A percentile compares a stretch with the other conserved stretches of the same genome.
phyloP scores from a whole-genome alignment of 2,329 filamentous ascomycete species.

The Zymoseptoria brevis region DNA sequence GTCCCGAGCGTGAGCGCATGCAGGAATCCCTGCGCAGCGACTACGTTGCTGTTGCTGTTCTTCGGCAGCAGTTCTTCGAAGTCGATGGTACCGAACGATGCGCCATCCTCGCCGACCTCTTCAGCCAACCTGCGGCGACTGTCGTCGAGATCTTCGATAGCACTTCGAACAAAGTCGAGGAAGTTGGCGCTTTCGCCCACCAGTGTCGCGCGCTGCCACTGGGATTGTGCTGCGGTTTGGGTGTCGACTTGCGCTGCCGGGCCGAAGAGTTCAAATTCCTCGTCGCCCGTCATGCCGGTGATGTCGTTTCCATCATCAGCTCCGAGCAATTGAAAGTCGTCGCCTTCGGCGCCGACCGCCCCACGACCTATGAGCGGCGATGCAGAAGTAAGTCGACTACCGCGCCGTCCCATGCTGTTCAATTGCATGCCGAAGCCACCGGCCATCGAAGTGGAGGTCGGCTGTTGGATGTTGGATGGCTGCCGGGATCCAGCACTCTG shows the following conservation, averaged over 20 bases:
- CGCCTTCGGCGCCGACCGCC: constrained; percentile 1
- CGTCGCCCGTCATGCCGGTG: constrained; percentile 19
- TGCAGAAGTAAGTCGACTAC: constrained; percentile 49
- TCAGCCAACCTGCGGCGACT: constrained; percentile 15
- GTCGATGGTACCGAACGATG: constrained; percentile 38
- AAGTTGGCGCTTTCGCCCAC: constrained; percentile 57
- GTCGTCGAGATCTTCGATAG: constrained; percentile 30
- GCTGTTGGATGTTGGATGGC: constrained; percentile 31
- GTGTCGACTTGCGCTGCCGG: constrained; percentile 41
- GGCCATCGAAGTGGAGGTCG: constrained; percentile 25
- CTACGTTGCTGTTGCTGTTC: constrained; percentile 44
- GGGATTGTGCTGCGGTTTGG: constrained; percentile 40
- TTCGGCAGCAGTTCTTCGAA: constrained; percentile 66
- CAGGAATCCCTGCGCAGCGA: constrained; percentile 68
- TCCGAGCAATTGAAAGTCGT: constrained; percentile 12
- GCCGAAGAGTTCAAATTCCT: constrained; percentile 41
- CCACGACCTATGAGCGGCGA: constrained; percentile 53
- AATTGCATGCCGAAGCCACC: constrained; percentile 15
- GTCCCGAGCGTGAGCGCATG: constrained; percentile 61
- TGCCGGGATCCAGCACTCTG: constrained; percentile 33
- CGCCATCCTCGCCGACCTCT: constrained; percentile 27
- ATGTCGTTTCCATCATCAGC: constrained; percentile 14
- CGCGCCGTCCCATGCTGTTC: constrained; percentile 34
- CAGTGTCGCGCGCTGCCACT: constrained; percentile 46
- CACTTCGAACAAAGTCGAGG: constrained; percentile 48